Conservation (phyloP, 129 eudicot genomes). For the Lactuca sativa region DNA sequence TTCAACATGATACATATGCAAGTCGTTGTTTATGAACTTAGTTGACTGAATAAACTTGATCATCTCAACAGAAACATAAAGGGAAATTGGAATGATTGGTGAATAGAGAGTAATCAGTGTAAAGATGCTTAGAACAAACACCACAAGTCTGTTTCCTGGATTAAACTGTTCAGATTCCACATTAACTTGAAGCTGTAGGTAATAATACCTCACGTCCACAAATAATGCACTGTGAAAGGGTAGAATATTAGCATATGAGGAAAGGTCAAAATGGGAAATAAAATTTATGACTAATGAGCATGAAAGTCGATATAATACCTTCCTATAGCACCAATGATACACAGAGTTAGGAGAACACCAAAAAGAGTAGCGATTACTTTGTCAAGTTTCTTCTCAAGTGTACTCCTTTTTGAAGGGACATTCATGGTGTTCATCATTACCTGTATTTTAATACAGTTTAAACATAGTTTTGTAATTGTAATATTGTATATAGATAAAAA, state of each 20-base stretch:
- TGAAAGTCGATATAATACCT: constrained; percentile 42
- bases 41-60: constrained; percentile 89
- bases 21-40: constrained; percentile 84
- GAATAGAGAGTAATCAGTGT: constrained; percentile 93
- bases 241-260: neutral
- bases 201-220: constrained; percentile 60
- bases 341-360: constrained; percentile 72
- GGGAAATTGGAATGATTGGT: constrained; percentile 95
- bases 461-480: neutral
- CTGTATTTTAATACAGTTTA: constrained; percentile 39
- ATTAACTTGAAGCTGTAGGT: constrained; percentile 51
- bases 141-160: constrained; percentile 79
- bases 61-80: constrained; percentile 97
- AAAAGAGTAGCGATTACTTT: constrained; percentile 81
- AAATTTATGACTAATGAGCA: constrained; percentile 9
- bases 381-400: constrained; percentile 91
- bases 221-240: constrained; percentile 64
- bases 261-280: constrained; percentile 2
- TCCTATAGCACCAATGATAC: constrained; percentile 93
- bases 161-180: constrained; percentile 59
- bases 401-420: constrained; percentile 95
- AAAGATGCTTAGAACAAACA: constrained; percentile 72
- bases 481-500: neutral
- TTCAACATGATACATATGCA: constrained; percentile 86
- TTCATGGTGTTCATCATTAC: constrained; percentile 99